Evolutionary conservation across 169 alveolate species (phyloP), one percentile per base, ranked within the genome.

Genomic region (Plasmodium reichenowi): DNA sequence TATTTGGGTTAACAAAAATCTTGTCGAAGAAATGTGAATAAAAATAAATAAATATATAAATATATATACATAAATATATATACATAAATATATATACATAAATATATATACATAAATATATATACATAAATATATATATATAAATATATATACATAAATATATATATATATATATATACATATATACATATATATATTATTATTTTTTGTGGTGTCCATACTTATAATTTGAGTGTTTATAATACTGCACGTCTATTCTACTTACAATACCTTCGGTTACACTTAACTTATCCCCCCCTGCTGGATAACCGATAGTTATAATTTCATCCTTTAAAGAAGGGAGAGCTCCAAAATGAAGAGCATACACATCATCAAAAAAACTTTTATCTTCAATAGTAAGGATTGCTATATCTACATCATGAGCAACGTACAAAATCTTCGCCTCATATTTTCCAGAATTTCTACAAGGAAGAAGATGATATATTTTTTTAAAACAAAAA

Each of bases 261-360:
- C 96, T 92, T n/a, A 96, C 97, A 0, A 96, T 96, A 0, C 98
- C 98, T 12, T 96, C 93, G 1, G 98, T 95, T 54, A 95, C 93
- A 88, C 97, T 95, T 58, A 96, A 88, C 62, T 95, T 95, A 87
- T 95, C 97, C 3, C 98, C 98, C 2, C 98, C 98, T 13, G 96
- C 89, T 20, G 98, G 98, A 67, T 95, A 96, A 0, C 98, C 98
- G 52, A 95, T 89, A 17, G 95, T 97, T 3, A 95, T 88, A 24
- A 96, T 97, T 5, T 92, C 94, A 73, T 95, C 97, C 48, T 94
- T 96, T 62, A 95, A 66, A 43, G 89, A 88, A 0, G 97, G 97
- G 17, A 94, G 92, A 12, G 89, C 88, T 13, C 97, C 98, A 43
- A 96, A 89, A 43, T 93, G 95, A 48, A 96, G 86, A 12, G 96